Conservation (phyloP, 129 eudicot genomes). For the Lonicera japonica region DNA sequence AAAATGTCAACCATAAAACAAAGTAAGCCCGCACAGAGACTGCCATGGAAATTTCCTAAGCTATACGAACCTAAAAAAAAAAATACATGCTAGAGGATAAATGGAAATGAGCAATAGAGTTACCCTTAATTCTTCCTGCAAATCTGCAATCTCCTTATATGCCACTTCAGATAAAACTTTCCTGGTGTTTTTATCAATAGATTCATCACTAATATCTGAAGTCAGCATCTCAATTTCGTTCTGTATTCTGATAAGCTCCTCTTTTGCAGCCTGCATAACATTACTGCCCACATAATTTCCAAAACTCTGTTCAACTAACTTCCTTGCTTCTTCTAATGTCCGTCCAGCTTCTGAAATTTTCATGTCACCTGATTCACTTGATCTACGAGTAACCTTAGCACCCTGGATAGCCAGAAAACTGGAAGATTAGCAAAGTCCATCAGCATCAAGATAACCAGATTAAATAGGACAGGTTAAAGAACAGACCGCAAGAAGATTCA, state of each 20-base stretch:
- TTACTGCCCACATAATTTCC: constrained; percentile 98
- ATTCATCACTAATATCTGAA: constrained; percentile 81
- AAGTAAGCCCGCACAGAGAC: too few species aligned
- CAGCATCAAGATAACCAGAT: constrained; percentile 2
- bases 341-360: constrained; percentile 70
- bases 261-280: constrained; percentile 95
- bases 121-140: constrained; percentile 87
- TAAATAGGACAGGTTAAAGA: constrained; percentile 2
- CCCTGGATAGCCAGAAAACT: constrained; percentile 50
- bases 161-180: constrained; percentile 55
- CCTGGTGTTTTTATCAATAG: constrained; percentile 75
- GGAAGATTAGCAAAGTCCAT: constrained; percentile 9
- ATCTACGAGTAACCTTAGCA: constrained; percentile 63
- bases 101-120: constrained; percentile 2
- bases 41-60: too few species aligned
- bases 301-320: constrained; percentile 93
- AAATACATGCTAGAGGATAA: too few species aligned
- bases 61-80: too few species aligned
- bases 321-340: constrained; percentile 90
- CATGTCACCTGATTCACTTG: constrained; percentile 41
- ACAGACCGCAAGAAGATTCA: constrained; percentile 93
- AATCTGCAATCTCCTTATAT: constrained; percentile 73
- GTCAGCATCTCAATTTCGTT: constrained; percentile 66
- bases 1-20: too few species aligned
- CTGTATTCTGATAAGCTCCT: constrained; percentile 78